Evolutionary conservation across 169 alveolate genomes (phyloP).

Genomic region (Cardiosporidium cionae): DNA sequence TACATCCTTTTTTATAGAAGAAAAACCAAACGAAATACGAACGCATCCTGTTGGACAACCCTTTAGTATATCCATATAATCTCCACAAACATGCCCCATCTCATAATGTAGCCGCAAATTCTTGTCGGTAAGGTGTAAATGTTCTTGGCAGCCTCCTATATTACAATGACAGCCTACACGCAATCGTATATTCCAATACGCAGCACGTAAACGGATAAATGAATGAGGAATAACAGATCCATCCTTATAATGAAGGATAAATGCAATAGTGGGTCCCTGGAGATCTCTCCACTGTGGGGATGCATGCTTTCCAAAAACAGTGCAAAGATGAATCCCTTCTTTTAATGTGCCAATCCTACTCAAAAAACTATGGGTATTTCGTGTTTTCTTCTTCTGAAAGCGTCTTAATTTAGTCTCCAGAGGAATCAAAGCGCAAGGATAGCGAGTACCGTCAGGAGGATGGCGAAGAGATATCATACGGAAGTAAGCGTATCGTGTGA

Average conservation of each 20-base stretch:
- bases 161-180: slow-evolving; percentile 49
- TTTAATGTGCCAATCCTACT: too few species aligned
- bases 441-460: too few species aligned
- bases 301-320: neutral
- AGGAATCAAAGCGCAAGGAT: too few species aligned
- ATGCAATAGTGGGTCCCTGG: slow-evolving; percentile 17
- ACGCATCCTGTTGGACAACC: slow-evolving; percentile 24
- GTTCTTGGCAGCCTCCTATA: slow-evolving; percentile 41
- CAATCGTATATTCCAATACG: slow-evolving; percentile 18
- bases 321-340: too few species aligned
- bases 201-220: slow-evolving; percentile 31
- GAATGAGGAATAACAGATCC: slow-evolving; percentile 28
- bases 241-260: slow-evolving; percentile 17
- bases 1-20: slow-evolving; percentile 23
- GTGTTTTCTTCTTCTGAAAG: too few species aligned
- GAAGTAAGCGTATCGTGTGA: neutral
- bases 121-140: slow-evolving; percentile 14
- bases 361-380: neutral
- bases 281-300: neutral
- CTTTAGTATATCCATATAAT: neutral
- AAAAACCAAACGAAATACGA: slow-evolving; percentile 32
- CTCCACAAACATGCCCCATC: slow-evolving; percentile 31
- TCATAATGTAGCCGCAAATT: slow-evolving; percentile 19
- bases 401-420: too few species aligned
- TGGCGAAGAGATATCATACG: neutral